Evolutionary conservation across 1,139 yeast genomes (phyloP), one percentile per base, ranked within the genome.

Genomic region (Pichia kudriavzevii): DNA sequence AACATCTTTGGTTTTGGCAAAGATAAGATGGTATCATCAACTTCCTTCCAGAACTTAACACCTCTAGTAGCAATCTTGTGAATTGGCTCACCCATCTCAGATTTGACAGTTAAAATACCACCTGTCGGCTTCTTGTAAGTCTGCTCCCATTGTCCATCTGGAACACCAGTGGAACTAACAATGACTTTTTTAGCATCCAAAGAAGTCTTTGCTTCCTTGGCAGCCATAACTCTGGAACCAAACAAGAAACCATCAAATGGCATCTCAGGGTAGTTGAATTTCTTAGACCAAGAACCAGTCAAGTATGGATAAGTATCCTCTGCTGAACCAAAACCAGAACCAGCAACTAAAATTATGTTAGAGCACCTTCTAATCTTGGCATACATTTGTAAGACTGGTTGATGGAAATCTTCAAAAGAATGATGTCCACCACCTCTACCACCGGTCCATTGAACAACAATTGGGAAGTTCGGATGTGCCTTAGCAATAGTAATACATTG

Each of bases 341-440:
- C 99, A 39, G 95, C 97, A 54, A 91, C 76, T 54, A 91, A 72
- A 41, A 88, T 71, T 52, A 91, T 84, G 67, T 91, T 91, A 32
- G 84, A 58, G 55, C 88, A 81, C 64, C 87, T 82, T 75, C 99
- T 83, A 55, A 91, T 82, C 68, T 83, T 82, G 49, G 95, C 70
- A 65, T 91, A 91, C 91, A 88, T 91, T 62, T 85, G 95, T 56
- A 91, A 67, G 52, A 91, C 75, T 51, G 98, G 98, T 56, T 88
- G 91, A 62, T 91, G 98, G 93, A 88, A 87, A 66, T 91, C 98
- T 70, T 91, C 99, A 58, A 79, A 91, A 39, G 97, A 88, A 64
- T 91, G 99, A 62, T 91, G 99, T 57, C 99, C 99, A 73, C 99
- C 99, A 67, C 96, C 99, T 75, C 99, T 88, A 61, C 99, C 99